Evolutionary conservation across 2,329 filamentous ascomycete species (phyloP), one percentile per base, ranked within the genome.

Genomic region (Calonectria henricotiae): DNA sequence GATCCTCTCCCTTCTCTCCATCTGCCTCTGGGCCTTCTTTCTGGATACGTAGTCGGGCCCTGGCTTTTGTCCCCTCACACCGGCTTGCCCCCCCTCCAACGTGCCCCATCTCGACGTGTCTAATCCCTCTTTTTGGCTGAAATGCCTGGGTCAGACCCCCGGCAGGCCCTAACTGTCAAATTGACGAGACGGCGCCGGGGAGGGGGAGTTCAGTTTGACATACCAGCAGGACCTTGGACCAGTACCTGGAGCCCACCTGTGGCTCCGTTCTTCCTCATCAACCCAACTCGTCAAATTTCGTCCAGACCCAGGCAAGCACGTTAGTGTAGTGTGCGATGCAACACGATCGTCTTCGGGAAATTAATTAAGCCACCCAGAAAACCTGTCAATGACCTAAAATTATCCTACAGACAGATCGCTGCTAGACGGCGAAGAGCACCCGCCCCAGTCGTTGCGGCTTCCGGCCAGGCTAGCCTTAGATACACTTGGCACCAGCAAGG

Each of bases 331-430:
- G 58, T 68, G 43, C 63, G 70, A 74, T 75, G 73, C 72, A 71
- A 77, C 71, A 61, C 73, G 71, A 77, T 77, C 71, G 68, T 62
- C 63, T 71, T 71, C 67, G 63, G 67, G 69, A 72, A 73, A 69
- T 75, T 70, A 69, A 65, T 74, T 70, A 68, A 71, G 67, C 65
- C 72, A 65, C 65, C 47, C 67, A 70, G 63, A 66, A 55, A 74
- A 61, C 68, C 66, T 73, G 65, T 65, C 64, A 67, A 68, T 62
- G 62, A 64, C 67, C 65, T 67, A 66, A 69, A 69, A 62, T 68
- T 70, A 51, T 68, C 67, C 67, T 63, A 65, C 73, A 23, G 43
- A 46, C 23, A 72, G 68, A 74, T 77, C 71, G 35, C 35, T 37
- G 35, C 35, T 70, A 51, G 35, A 49, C 51, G 51, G 51, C 20